Percentiles rank a stretch among this genome's conserved stretches.
Evolutionary conservation across 805 yeast genomes (phyloP).

Genomic region (Metschnikowia koreensis): DNA sequence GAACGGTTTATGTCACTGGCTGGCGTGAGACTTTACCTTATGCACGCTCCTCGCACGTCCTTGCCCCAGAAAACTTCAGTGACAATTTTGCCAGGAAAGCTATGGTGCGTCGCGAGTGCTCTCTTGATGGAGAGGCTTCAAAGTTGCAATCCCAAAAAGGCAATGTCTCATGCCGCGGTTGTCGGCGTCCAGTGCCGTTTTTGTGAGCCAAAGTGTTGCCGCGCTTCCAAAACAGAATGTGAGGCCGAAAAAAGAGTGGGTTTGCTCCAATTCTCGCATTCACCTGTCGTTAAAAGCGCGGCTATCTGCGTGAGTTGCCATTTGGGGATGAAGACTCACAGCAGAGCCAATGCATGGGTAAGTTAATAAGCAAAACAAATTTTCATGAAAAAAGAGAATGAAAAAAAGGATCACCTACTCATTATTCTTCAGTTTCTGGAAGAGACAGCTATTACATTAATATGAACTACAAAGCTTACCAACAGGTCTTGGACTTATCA

Average conservation of each 20-base stretch:
- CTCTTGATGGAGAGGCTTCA: background rate
- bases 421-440: background rate
- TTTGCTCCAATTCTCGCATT: conserved; percentile 6
- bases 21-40: background rate
- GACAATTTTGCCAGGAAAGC: background rate
- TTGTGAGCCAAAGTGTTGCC: background rate
- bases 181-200: conserved; percentile 4
- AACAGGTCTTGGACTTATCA: conserved; percentile 35
- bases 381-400: background rate
- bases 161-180: conserved; percentile 10
- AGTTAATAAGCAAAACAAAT: conserved; percentile 8
- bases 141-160: background rate
- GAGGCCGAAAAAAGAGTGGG: conserved; percentile 3
- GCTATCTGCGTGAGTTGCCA: conserved; percentile 18
- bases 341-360: conserved; percentile 2
- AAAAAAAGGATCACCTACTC: background rate
- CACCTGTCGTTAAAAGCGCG: conserved; percentile 16
- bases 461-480: conserved; percentile 35
- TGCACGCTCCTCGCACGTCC: background rate
- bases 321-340: conserved; percentile 10
- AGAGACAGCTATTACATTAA: background rate
- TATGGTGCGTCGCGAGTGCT: background rate
- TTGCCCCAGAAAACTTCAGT: background rate
- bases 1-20: background rate
- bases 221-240: conserved; percentile 10